Evolutionary conservation across 2,329 filamentous ascomycete species (phyloP), one percentile per base, ranked within the genome.

Genomic region (Trichophyton equinum): DNA sequence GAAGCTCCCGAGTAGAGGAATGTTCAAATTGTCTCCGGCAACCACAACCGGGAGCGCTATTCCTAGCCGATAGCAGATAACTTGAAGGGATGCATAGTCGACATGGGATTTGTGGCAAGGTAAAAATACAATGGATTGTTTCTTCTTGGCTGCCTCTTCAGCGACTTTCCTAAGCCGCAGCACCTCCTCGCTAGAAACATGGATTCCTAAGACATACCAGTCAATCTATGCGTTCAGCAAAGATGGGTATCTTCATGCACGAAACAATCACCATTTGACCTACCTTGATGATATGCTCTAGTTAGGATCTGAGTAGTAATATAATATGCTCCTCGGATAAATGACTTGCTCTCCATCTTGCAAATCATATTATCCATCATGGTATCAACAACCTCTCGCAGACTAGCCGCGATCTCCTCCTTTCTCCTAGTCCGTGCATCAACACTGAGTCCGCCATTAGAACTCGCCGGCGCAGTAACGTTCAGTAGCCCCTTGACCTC

Each of bases 311-410:
- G 92, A 1, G 91, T 95, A 56, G 80, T 80, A 44, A 96, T 71
- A 72, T 96, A 99, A 72, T 97, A 97, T 55, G 94, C 92, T 25
- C 89, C 85, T 57, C 94, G 81, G 67, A 99, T 96, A 70, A 97
- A 97, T 1, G 83, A 79, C 71, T 91, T 95, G 78, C 87, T 95
- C 74, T 99, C 94, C 81, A 97, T 92, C 76, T 99, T 99, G 82
- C 92, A 97, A 64, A 99, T 96, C 94, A 99, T 97, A 64, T 87
- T 84, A 70, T 96, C 90, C 25, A 91, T 89, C 82, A 94, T 86
- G 65, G 87, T 85, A 65, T 94, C 89, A 3, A 89, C 88, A 3
- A 96, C 86, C 69, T 96, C 85, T 60, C 85, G 81, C 53, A 99
- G 77, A 62, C 86, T 86, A 42, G 79, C 78, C 69, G 91, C 85